Conservation (phyloP, 2,329 filamentous ascomycete species). For the Atkinsonella hypoxylon region DNA sequence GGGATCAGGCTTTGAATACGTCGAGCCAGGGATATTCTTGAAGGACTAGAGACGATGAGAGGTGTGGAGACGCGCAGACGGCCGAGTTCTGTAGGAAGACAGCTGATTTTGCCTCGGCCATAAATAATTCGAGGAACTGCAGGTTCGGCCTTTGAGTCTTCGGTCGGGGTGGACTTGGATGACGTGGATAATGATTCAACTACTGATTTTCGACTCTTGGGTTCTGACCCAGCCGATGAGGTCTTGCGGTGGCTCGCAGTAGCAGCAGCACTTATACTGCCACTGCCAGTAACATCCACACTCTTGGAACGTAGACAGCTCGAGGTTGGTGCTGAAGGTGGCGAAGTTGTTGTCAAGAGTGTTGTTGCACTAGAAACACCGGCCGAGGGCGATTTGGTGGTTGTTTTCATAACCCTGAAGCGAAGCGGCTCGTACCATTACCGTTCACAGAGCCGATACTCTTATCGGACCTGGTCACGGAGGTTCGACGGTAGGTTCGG, state of each 20-base stretch:
- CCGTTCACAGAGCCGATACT: not conserved
- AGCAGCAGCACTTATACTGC: slow-evolving; percentile 1
- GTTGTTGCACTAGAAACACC: not conserved
- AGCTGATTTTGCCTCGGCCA: slow-evolving; percentile 20
- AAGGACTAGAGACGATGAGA: slow-evolving; percentile 27
- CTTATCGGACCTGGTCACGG: slow-evolving; percentile 3
- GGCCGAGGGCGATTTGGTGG: not conserved
- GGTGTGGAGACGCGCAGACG: slow-evolving; percentile 20
- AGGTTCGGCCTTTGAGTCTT: slow-evolving; percentile 2
- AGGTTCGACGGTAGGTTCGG: slow-evolving; percentile 6
- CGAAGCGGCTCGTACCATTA: not conserved
- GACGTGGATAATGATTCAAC: not conserved
- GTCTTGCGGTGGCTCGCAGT: not conserved
- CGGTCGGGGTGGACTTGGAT: slow-evolving; percentile 5
- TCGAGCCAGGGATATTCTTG: slow-evolving; percentile 22
- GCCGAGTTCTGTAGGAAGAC: slow-evolving; percentile 22
- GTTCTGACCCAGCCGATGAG: slow-evolving; percentile 2
- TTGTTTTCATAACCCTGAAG: slow-evolving; percentile 4
- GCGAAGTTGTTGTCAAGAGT: not conserved
- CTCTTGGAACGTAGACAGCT: not conserved
- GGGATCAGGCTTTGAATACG: slow-evolving; percentile 22
- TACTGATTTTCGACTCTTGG: not conserved
- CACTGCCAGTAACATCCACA: not conserved
- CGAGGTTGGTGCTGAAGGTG: not conserved
- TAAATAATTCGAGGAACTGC: slow-evolving; percentile 22